Conservation (phyloP, 1,139 yeast species). For the Candida frijolesensis region DNA sequence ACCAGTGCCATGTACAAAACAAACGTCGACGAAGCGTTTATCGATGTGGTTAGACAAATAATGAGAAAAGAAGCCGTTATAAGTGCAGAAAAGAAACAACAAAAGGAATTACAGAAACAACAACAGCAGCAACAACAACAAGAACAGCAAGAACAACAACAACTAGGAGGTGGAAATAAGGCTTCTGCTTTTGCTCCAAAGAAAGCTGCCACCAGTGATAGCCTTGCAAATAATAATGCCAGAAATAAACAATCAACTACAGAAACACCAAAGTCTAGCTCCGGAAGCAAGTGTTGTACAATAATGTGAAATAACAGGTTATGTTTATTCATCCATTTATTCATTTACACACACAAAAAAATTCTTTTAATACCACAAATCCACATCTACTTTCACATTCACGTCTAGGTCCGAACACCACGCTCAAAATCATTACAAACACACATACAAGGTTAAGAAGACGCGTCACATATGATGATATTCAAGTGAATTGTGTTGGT, state of each 20-base stretch:
- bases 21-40: constrained; percentile 88
- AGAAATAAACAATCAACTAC: constrained; percentile 18
- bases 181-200: neutral
- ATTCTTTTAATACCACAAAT: neutral
- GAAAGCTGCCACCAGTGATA: neutral
- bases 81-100: constrained; percentile 50
- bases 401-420: neutral
- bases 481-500: neutral
- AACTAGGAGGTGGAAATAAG: neutral
- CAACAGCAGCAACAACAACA: constrained; percentile 11
- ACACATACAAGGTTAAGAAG: neutral
- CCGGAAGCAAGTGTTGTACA: constrained; percentile 22
- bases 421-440: no score
- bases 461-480: neutral
- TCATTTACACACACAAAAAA: neutral
- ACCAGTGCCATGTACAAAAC: constrained; percentile 91
- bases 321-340: neutral
- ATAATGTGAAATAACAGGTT: constrained; percentile 16
- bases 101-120: constrained; percentile 19
- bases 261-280: constrained; percentile 12
- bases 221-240: constrained; percentile 7
- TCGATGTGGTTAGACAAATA: constrained; percentile 86
- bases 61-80: constrained; percentile 69
- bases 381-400: neutral
- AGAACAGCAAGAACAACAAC: constrained; percentile 3